These are phyloP conservation scores for Rhodotorula sp. DNA, from an alignment of 1,284 basidiomycete species.

Conservation along the genomic window DNA sequence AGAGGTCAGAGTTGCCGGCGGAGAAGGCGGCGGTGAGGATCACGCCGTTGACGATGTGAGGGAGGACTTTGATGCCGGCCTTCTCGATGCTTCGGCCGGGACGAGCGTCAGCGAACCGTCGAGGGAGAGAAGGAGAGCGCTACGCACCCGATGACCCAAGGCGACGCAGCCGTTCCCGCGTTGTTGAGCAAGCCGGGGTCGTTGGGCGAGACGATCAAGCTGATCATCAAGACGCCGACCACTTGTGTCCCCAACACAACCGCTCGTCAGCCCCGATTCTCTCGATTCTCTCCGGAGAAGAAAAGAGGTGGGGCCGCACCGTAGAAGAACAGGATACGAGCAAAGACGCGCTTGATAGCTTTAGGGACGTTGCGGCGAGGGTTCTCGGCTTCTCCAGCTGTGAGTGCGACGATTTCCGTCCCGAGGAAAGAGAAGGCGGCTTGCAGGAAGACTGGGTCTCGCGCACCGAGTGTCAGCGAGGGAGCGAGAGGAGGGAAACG, in stretches of 20 bases:
- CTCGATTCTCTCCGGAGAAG: too few species aligned
- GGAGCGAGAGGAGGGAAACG: conserved; percentile 39
- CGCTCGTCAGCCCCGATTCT: not conserved
- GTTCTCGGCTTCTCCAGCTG: conserved; percentile 52
- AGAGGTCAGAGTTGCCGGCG: conserved; percentile 72
- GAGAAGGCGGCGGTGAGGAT: conserved; percentile 76
- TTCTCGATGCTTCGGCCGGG: conserved; percentile 56
- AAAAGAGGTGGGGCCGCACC: not conserved
- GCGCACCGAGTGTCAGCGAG: conserved; percentile 39
- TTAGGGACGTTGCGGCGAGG: conserved; percentile 66
- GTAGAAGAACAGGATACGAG: conserved; percentile 48
- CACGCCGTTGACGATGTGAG: conserved; percentile 64
- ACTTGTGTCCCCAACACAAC: not conserved
- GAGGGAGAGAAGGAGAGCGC: too few species aligned
- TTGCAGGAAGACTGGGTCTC: conserved; percentile 37
- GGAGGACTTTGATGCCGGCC: conserved; percentile 67
- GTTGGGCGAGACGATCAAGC: conserved; percentile 67
- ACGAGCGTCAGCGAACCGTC: too few species aligned
- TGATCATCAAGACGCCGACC: conserved; percentile 60
- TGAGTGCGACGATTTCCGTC: conserved; percentile 76
- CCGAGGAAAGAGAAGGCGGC: conserved; percentile 59
- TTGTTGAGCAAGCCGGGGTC: conserved; percentile 60
- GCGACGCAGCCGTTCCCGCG: conserved; percentile 58
- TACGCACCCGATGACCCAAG: conserved; percentile 66
- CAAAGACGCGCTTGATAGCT: conserved; percentile 74